These are phyloP conservation scores for Solanum tarijense DNA, from an alignment of 257 asterid genomes.

Conservation along the genomic window DNA sequence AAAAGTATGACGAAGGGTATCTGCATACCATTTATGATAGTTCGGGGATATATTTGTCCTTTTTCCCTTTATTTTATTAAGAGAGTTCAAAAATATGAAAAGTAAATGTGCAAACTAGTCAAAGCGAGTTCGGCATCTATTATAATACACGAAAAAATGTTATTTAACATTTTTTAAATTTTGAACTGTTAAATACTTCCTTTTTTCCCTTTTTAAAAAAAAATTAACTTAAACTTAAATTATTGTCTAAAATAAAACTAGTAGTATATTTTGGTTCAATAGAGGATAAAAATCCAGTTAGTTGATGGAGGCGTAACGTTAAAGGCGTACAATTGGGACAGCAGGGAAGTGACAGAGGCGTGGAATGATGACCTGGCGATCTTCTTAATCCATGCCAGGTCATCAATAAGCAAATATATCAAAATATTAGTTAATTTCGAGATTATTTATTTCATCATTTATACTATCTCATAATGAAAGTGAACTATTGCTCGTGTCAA, in stretches of 20 bases:
- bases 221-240: not conserved
- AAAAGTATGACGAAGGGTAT: no score
- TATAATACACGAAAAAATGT: no score
- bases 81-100: no score
- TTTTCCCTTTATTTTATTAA: no score
- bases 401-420: not conserved
- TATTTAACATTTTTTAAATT: no score
- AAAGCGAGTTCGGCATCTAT: no score
- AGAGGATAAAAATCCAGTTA: not conserved
- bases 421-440: no score
- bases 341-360: constrained; percentile 10
- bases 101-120: no score
- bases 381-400: constrained; percentile 19
- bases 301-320: not conserved
- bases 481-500: no score
- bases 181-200: not conserved
- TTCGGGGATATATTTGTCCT: no score
- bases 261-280: not conserved
- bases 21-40: no score
- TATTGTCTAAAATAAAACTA: not conserved
- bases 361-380: constrained; percentile 16
- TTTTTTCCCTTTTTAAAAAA: not conserved
- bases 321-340: constrained; percentile 5
- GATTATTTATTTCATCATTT: not conserved
- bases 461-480: not conserved